A percentile compares a stretch with the other conserved stretches of the same genome.
Conservation (phyloP, 2,329 filamentous ascomycete genomes). For the Pestalotiopsis sp. region DNA sequence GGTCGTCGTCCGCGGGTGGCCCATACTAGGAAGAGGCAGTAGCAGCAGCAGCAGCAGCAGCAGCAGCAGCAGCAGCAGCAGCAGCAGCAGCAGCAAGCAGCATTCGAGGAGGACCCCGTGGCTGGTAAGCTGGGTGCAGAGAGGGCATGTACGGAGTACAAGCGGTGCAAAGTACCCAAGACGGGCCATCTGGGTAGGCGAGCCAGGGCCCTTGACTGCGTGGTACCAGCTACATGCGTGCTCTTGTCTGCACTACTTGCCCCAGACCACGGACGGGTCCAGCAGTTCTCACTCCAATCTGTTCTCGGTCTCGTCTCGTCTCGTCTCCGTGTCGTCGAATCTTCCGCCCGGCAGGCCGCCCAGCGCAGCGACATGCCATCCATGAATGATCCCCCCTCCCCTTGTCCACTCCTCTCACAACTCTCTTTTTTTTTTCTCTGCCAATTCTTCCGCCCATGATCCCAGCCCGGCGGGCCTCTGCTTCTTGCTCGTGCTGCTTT, state of each 20-base stretch:
- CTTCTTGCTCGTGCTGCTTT: neutral
- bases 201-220: neutral
- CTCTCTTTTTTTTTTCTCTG: neutral
- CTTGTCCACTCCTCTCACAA: neutral
- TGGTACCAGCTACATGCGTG: neutral
- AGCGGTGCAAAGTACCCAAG: neutral
- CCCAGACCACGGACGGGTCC: neutral
- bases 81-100: neutral
- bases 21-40: neutral
- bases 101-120: neutral
- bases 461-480: neutral
- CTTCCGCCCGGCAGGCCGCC: slow-evolving; percentile 1
- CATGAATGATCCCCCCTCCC: neutral
- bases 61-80: neutral
- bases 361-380: neutral
- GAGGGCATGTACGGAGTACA: neutral
- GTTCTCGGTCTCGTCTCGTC: neutral
- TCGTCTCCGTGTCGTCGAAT: neutral
- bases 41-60: neutral
- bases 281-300: slow-evolving; percentile 3
- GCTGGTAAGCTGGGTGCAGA: neutral
- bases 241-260: neutral
- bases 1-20: neutral
- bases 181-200: neutral
- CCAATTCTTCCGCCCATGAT: slow-evolving; percentile 10